A percentile compares a stretch with the other conserved stretches of the same genome.
Evolutionary conservation across 1,284 basidiomycete genomes (phyloP).

Genomic region (Coniferiporia sulphurascens): DNA sequence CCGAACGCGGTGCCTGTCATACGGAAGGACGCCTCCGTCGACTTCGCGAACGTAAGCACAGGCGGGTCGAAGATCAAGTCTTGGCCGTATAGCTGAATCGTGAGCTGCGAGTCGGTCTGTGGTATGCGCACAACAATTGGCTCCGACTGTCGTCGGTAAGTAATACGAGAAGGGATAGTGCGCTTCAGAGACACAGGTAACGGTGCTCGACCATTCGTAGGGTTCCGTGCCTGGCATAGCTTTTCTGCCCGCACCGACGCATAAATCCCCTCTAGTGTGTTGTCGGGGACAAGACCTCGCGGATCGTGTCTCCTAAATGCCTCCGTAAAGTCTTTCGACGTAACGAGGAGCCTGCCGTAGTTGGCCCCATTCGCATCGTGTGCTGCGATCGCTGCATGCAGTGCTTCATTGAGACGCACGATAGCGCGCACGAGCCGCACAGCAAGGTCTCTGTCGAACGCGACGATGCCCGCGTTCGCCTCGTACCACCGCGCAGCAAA

Average conservation of each 20-base stretch:
- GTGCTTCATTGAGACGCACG: slow-evolving; percentile 79
- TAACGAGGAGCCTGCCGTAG: slow-evolving; percentile 60
- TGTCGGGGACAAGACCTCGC: slow-evolving; percentile 63
- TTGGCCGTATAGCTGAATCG: slow-evolving; percentile 78
- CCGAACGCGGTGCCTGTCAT: slow-evolving; percentile 83
- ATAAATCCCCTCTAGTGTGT: slow-evolving; percentile 73
- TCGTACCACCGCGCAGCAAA: slow-evolving; percentile 89
- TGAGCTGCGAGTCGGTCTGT: slow-evolving; percentile 71
- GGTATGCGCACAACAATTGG: slow-evolving; percentile 80
- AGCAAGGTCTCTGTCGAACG: slow-evolving; percentile 77
- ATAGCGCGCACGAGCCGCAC: slow-evolving; percentile 78
- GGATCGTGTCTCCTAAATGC: slow-evolving; percentile 75
- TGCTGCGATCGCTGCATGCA: slow-evolving; percentile 62
- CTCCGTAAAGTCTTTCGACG: slow-evolving; percentile 70
- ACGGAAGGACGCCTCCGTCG: slow-evolving; percentile 79
- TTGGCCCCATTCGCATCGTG: slow-evolving; percentile 58
- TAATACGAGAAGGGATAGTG: slow-evolving; percentile 69
- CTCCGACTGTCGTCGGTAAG: slow-evolving; percentile 82
- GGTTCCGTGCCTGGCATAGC: slow-evolving; percentile 66
- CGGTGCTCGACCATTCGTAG: slow-evolving; percentile 40
- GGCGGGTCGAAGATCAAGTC: slow-evolving; percentile 85
- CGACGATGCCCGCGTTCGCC: slow-evolving; percentile 75
- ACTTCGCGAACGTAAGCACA: slow-evolving; percentile 70
- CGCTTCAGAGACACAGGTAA: slow-evolving; percentile 66
- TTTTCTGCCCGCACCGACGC: slow-evolving; percentile 66